Base-by-base conservation (phyloP, 345 rosid species). In the Populus pruinosa region DNA sequence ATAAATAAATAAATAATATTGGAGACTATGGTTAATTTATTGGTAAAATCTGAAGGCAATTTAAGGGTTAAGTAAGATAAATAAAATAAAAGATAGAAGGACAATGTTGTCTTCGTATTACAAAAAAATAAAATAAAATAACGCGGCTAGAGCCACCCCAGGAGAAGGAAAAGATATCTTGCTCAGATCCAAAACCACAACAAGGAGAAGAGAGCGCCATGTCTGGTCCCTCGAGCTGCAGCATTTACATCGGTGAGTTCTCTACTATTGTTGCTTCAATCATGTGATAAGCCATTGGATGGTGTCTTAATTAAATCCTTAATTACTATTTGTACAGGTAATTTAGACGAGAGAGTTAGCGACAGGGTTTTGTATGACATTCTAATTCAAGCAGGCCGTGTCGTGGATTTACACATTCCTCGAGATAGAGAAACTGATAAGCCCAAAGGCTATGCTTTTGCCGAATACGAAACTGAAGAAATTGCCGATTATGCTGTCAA, bases 401-500 rank as follows among this genome's bases (percentile, higher is more conserved):
- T 96, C 1, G 86, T 90, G 21, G 96, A 92, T 70, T 82, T 96
- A 76, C 82, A 93, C 81, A 87, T 96, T 36, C 99, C 98, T 72
- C 89, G 91, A 21, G 98, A 96, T 78, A 88, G 82, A 80, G 97
- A 92, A 79, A 92, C 96, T 17, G 97, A 92, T 69, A 90, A 76
- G 78, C 95, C 95, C 43, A 92, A 93, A 87, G 97, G 99, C 16
- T 93, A 75, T 73, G 99, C 98, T 0, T 96, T 93, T 75, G 99
- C 91, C 3, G 94, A 92, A 85, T 96, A 88, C 39, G 99, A 96
- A 71, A 17, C 93, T 33, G 92, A 89, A 76, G 94, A 93, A 78
- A 84, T 92, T 81, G 99, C 99, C 0, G 91, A 93, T 25, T 96
- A 96, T 81, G 98, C 99, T 47, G 91, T 93, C 55, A 92, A 85